phyloP scores from a whole-genome alignment of 2,329 filamentous ascomycete species.

The Hypoxylon rubiginosum region DNA sequence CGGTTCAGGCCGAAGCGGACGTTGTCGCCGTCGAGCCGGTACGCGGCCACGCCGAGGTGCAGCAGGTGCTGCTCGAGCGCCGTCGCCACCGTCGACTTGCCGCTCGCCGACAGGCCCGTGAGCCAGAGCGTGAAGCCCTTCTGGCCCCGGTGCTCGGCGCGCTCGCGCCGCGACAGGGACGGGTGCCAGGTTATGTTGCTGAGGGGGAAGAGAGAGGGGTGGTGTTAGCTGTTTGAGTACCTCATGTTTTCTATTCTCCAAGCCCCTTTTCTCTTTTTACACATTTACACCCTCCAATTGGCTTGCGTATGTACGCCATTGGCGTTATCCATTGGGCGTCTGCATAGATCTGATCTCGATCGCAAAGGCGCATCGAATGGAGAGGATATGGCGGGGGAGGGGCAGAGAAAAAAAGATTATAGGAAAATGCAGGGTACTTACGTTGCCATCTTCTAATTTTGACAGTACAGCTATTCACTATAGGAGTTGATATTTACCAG shows the following conservation, averaged over 20 bases:
- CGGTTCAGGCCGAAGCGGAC: slow-evolving; percentile 98
- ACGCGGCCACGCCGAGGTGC: slow-evolving; percentile 84
- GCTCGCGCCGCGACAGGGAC: slow-evolving; percentile 82
- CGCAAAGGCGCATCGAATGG: neutral
- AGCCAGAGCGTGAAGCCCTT: slow-evolving; percentile 97
- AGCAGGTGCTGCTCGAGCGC: slow-evolving; percentile 97
- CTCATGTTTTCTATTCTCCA: neutral
- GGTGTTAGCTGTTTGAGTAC: slow-evolving; percentile 13
- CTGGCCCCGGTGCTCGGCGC: slow-evolving; percentile 81
- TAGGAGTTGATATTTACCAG: neutral
- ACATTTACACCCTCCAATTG: neutral
- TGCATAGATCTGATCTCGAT: neutral
- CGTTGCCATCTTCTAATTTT: slow-evolving; percentile 50
- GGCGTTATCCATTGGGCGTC: neutral
- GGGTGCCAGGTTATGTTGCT: slow-evolving; percentile 95
- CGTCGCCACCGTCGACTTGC: slow-evolving; percentile 96
- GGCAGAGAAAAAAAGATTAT: slow-evolving; percentile 31
- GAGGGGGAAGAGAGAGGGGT: slow-evolving; percentile 21
- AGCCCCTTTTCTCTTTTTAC: neutral
- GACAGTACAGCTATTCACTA: slow-evolving; percentile 3
- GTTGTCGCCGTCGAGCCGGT: slow-evolving; percentile 98
- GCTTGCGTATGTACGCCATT: neutral
- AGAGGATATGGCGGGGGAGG: slow-evolving; percentile 47
- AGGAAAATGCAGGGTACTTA: slow-evolving; percentile 36
- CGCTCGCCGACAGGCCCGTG: slow-evolving; percentile 94